Evolutionary conservation across 106 monocot species (phyloP), one percentile per base, ranked within the genome.

Genomic region (Allium cepa): DNA sequence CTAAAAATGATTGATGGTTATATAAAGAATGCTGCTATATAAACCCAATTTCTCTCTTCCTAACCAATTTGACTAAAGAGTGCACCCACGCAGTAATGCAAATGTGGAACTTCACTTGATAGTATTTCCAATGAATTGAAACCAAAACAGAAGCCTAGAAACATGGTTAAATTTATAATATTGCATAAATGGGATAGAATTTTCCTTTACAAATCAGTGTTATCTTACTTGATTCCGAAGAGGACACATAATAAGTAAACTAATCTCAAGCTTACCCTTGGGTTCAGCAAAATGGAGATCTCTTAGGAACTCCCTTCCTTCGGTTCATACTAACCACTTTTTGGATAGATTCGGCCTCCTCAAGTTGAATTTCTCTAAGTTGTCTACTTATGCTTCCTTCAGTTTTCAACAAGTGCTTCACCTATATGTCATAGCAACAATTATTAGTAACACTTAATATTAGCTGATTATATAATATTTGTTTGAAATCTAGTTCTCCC

Each of bases 221-320:
- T 9, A 26, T 60, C 60, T 8, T 57, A 10, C 7, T 57, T n/a
- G 28, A 60, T 10, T 46, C 46, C 7, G 13, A 63, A 16, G 10
- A 36, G 15, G n/a, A 45, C 15, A 13, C 63, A 63, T 63, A 36
- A 14, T 46, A 47, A 10, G 4, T 15, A 63, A 36, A 36, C 45
- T 63, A 63, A 63, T 7, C 16, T 46, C 11, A 15, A 64, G 16
- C 64, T 46, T 64, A 64, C 64, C 64, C 64, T 64, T 48, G 64
- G 17, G 13, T 49, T 64, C 11, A 64, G 49, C 5, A 64, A 49
- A 64, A 14, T 64, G 64, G 64, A 17, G 64, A 14, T 15, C 64
- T 47, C 14, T 15, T 64, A 64, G 64, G 64, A 17, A 64, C 16
- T 49, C 49, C 17, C 18, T 64, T 64, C 64, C 64, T 64, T 49